A percentile compares a stretch with the other conserved stretches of the same genome.
phyloP scores from a whole-genome alignment of 2,329 filamentous ascomycete species.

The Periconia macrospinosa region DNA sequence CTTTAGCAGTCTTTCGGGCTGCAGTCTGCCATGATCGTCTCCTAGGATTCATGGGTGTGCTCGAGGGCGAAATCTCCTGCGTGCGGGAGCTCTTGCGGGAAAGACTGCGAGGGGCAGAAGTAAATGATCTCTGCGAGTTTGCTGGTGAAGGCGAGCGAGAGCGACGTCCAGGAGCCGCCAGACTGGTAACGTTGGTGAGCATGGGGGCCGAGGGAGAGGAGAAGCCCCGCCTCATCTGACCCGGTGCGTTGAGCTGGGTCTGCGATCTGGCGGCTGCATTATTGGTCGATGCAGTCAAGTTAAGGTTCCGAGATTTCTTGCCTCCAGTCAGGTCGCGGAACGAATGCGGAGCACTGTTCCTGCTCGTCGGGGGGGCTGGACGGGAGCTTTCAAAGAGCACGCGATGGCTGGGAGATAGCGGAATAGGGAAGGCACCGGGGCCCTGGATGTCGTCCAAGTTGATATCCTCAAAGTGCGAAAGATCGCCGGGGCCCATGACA shows the following conservation, averaged over 20 bases:
- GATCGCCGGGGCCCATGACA: constrained; percentile 61
- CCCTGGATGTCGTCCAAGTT: constrained; percentile 72
- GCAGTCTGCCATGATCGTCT: constrained; percentile 68
- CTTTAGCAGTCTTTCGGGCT: constrained; percentile 65
- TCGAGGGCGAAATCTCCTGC: constrained; percentile 33
- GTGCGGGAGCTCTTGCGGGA: constrained; percentile 38
- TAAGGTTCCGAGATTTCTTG: constrained; percentile 43
- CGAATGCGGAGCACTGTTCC: constrained; percentile 21
- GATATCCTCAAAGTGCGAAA: constrained; percentile 90
- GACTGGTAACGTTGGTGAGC: constrained; percentile 28
- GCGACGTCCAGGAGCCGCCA: constrained; percentile 34
- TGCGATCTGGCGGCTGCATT: constrained; percentile 36
- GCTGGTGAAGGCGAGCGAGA: constrained; percentile 43
- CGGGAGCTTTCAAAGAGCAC: constrained; percentile 34
- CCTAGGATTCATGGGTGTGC: constrained; percentile 31
- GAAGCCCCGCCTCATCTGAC: constrained; percentile 45
- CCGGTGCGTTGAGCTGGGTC: constrained; percentile 41
- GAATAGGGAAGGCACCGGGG: constrained; percentile 50
- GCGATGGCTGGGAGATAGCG: constrained; percentile 29
- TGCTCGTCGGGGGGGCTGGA: constrained; percentile 15
- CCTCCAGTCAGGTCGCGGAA: constrained; percentile 43
- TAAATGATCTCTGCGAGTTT: constrained; percentile 22
- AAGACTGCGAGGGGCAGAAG: constrained; percentile 32
- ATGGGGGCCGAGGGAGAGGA: constrained; percentile 42
- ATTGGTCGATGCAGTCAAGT: constrained; percentile 44